Conservation (phyloP, 176 grass and related monocot genomes). For the Oryza australiensis region DNA sequence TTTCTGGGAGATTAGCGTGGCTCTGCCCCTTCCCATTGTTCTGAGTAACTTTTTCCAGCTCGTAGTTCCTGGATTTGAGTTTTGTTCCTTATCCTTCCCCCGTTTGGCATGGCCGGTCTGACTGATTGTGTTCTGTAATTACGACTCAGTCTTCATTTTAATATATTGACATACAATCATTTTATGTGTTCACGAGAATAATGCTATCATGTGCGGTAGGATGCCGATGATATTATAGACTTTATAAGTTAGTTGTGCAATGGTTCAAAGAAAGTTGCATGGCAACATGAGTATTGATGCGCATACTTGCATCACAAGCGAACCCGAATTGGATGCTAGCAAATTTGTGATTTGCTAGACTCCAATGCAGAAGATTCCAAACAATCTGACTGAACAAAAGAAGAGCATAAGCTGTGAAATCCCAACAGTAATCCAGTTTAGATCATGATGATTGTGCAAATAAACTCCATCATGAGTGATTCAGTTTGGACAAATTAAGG, state of each 20-base stretch:
- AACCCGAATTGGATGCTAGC: not conserved
- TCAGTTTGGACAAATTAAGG: constrained; percentile 2
- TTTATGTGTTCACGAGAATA: too few species aligned
- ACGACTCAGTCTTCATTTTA: too few species aligned
- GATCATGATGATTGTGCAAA: not conserved
- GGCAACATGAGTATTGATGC: not conserved
- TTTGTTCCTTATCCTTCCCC: too few species aligned
- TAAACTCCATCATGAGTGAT: not conserved
- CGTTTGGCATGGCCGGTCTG: too few species aligned
- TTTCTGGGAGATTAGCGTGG: too few species aligned
- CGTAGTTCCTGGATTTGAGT: too few species aligned
- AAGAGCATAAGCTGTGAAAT: not conserved
- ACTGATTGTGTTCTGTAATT: too few species aligned
- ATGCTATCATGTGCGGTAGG: too few species aligned
- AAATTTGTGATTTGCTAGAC: not conserved
- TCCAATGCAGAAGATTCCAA: not conserved
- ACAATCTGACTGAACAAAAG: not conserved
- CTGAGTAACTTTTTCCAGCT: too few species aligned
- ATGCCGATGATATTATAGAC: not conserved
- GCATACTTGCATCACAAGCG: not conserved
- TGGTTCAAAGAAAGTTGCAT: not conserved
- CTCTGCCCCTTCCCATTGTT: too few species aligned
- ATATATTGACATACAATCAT: too few species aligned
- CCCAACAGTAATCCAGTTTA: not conserved
- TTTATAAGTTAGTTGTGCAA: not conserved